These are phyloP conservation scores for Monosporascus ibericus DNA, from an alignment of 2,329 filamentous ascomycete genomes.

Conservation along the genomic window DNA sequence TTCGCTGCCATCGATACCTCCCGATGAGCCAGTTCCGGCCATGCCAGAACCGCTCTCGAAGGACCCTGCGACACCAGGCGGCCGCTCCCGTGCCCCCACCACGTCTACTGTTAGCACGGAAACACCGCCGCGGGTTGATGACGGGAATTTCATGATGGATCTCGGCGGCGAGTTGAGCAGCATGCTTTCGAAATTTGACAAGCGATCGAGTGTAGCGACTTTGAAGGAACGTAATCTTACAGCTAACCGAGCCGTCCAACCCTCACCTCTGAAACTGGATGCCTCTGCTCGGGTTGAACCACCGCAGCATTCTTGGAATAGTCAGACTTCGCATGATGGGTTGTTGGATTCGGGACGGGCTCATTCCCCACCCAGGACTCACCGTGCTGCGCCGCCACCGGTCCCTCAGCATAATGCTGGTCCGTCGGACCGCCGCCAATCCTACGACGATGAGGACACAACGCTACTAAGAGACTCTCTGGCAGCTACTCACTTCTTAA, in stretches of 20 bases:
- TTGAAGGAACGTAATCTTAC: constrained; percentile 41
- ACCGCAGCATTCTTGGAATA: constrained; percentile 44
- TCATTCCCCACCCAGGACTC: constrained; percentile 25
- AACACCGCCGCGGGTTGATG: constrained; percentile 43
- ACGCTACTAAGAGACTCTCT: constrained; percentile 47
- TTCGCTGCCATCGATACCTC: constrained; percentile 26
- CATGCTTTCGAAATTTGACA: constrained; percentile 51
- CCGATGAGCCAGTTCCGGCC: constrained; percentile 32
- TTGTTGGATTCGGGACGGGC: constrained; percentile 35
- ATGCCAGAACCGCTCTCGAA: constrained; percentile 21
- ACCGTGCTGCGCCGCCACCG: constrained; percentile 29
- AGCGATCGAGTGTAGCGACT: constrained; percentile 45
- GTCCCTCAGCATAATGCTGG: constrained; percentile 17
- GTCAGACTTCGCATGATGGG: constrained; percentile 44
- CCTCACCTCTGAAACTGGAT: constrained; percentile 43
- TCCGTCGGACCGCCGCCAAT: constrained; percentile 22
- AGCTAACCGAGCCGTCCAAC: constrained; percentile 37
- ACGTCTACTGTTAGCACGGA: constrained; percentile 48
- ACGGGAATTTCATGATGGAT: constrained; percentile 42
- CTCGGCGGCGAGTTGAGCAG: constrained; percentile 53
- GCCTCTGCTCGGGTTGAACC: constrained; percentile 38
- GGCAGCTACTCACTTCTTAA: constrained; percentile 42
- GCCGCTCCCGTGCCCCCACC: constrained; percentile 43
- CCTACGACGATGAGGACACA: constrained; percentile 42
- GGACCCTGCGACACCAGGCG: constrained; percentile 24